Conservation (phyloP, 2,329 filamentous ascomycete species). For the Fusarium azukiicola region DNA sequence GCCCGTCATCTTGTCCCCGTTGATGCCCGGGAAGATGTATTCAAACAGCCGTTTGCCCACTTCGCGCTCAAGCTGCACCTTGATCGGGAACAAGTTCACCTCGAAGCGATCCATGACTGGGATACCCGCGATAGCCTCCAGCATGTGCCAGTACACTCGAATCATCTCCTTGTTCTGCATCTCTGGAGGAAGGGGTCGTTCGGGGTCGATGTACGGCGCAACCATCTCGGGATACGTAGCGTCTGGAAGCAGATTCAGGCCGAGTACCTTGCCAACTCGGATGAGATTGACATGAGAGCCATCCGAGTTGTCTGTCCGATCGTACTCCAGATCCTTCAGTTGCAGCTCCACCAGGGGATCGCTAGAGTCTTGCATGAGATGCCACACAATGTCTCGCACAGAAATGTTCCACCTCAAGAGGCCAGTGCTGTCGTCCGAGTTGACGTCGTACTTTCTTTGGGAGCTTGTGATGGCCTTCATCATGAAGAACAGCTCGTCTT, state of each 20-base stretch:
- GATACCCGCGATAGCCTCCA: slow-evolving; percentile 98
- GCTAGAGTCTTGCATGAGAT: slow-evolving; percentile 92
- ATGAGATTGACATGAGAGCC: slow-evolving; percentile 97
- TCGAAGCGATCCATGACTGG: slow-evolving; percentile 99
- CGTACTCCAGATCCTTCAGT: slow-evolving; percentile 93
- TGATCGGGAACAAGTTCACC: slow-evolving; percentile 94
- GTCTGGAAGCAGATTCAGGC: slow-evolving; percentile 93
- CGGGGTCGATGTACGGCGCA: slow-evolving; percentile 89
- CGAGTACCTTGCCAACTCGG: slow-evolving; percentile 92
- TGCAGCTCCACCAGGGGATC: slow-evolving; percentile 96
- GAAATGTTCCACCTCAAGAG: slow-evolving; percentile 95
- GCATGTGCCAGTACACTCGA: slow-evolving; percentile 97
- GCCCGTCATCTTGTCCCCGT: slow-evolving; percentile 71
- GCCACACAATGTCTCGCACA: slow-evolving; percentile 98
- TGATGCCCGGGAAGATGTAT: slow-evolving; percentile 96
- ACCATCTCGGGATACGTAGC: slow-evolving; percentile 99
- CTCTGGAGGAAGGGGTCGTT: slow-evolving; percentile 67
- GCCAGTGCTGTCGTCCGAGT: slow-evolving; percentile 85
- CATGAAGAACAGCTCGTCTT: slow-evolving; percentile 99
- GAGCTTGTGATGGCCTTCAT: slow-evolving; percentile 99
- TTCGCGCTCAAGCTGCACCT: slow-evolving; percentile 95
- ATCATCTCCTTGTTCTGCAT: slow-evolving; percentile 89
- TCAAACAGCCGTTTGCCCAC: slow-evolving; percentile 96
- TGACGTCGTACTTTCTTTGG: slow-evolving; percentile 89
- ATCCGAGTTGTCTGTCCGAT: slow-evolving; percentile 97